phyloP scores from a whole-genome alignment of 1,139 yeast species.

The Yamadazyma conglobata region DNA sequence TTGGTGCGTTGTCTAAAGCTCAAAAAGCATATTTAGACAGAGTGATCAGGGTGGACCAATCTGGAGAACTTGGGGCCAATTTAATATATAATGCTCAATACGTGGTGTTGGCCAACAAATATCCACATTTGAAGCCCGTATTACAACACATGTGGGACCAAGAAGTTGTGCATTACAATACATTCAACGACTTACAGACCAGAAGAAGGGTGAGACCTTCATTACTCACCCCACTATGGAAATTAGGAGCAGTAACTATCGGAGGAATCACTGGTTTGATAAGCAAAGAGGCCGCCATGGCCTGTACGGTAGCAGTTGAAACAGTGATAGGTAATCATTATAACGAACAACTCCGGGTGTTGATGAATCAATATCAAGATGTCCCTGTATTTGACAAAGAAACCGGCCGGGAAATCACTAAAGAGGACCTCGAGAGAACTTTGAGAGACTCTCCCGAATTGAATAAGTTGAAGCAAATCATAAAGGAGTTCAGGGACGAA shows the following conservation, averaged over 20 bases:
- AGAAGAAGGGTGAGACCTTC: slow-evolving; percentile 87
- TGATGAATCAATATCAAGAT: slow-evolving; percentile 54
- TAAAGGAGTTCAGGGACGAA: slow-evolving; percentile 84
- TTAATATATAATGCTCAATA: slow-evolving; percentile 91
- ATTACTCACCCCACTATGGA: slow-evolving; percentile 88
- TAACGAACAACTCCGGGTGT: slow-evolving; percentile 79
- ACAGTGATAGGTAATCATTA: slow-evolving; percentile 97
- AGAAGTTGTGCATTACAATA: slow-evolving; percentile 83
- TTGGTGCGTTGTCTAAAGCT: slow-evolving; percentile 50
- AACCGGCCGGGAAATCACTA: slow-evolving; percentile 30
- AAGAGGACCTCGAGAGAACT: slow-evolving; percentile 20
- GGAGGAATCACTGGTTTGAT: slow-evolving; percentile 85
- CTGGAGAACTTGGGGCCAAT: slow-evolving; percentile 98
- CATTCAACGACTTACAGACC: slow-evolving; percentile 75
- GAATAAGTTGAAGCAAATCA: slow-evolving; percentile 52
- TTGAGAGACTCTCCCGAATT: slow-evolving; percentile 52
- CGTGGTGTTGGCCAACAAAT: slow-evolving; percentile 63
- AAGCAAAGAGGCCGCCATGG: slow-evolving; percentile 98
- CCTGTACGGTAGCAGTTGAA: slow-evolving; percentile 98
- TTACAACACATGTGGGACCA: slow-evolving; percentile 98
- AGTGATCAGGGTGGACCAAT: slow-evolving; percentile 89
- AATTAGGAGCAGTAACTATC: slow-evolving; percentile 79
- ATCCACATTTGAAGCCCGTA: slow-evolving; percentile 68
- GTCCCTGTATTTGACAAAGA: slow-evolving; percentile 43
- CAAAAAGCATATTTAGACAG: slow-evolving; percentile 72